Conservation (phyloP, 495 filamentous ascomycete genomes). For the Trichoderma erinaceum region DNA sequence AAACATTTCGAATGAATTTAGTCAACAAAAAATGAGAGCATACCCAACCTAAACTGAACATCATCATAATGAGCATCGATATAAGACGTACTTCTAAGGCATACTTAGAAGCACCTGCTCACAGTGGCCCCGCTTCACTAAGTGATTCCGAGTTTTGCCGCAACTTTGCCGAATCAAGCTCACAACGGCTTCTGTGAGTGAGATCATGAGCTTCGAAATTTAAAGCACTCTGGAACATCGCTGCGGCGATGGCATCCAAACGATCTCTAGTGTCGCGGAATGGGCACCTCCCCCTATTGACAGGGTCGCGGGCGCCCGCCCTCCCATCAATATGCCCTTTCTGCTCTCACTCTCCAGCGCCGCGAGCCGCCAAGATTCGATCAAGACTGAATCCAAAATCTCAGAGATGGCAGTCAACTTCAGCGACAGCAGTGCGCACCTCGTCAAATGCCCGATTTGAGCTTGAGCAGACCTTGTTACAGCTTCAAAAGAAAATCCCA, state of each 20-base stretch:
- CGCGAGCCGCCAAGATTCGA: conserved; percentile 4
- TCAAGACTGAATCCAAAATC: background rate
- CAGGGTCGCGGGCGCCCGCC: background rate
- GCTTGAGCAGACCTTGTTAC: conserved; percentile 56
- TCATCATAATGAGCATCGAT: too few species aligned
- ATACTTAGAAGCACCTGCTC: too few species aligned
- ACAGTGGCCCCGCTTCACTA: background rate
- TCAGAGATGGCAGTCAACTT: conserved; percentile 15
- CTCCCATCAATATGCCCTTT: conserved; percentile 2
- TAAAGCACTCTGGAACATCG: background rate
- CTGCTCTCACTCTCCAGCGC: background rate
- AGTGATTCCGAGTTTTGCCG: conserved; percentile 7
- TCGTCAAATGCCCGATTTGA: conserved; percentile 33
- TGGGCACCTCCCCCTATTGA: conserved; percentile 5
- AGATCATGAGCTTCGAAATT: conserved; percentile 8
- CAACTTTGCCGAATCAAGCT: conserved; percentile 9
- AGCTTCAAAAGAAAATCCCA: conserved; percentile 55
- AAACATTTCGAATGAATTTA: too few species aligned
- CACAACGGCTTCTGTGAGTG: background rate
- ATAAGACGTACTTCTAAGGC: background rate
- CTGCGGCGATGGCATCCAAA: conserved; percentile 14
- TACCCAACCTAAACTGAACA: too few species aligned
- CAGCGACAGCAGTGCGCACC: conserved; percentile 13
- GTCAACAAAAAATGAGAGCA: too few species aligned
- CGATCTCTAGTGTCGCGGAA: conserved; percentile 10